Evolutionary conservation across 106 monocot genomes (phyloP).

Genomic region (Dioscorea zingiberensis): DNA sequence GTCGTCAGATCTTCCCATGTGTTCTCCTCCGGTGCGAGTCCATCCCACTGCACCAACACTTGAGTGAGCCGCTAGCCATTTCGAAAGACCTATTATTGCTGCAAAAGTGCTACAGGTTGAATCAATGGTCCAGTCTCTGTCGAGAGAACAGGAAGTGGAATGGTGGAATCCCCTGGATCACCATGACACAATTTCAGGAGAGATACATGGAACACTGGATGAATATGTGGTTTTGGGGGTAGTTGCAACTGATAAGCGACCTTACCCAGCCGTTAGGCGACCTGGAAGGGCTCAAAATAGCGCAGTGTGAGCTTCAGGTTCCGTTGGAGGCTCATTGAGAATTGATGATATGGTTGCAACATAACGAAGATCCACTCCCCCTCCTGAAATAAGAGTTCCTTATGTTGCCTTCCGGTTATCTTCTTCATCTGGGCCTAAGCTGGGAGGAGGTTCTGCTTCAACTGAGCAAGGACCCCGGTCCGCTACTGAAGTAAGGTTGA

Average conservation of each 20-base stretch:
- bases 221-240: not conserved
- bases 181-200: too few relatives aligned
- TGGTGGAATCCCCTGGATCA: too few relatives aligned
- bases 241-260: not conserved
- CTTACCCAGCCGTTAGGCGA: not conserved
- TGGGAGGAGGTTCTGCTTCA: not conserved
- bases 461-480: not conserved
- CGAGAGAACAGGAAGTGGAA: too few relatives aligned
- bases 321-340: not conserved
- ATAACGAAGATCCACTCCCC: not conserved
- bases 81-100: too few relatives aligned
- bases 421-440: not conserved
- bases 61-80: too few relatives aligned
- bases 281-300: not conserved
- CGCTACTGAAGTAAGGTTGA: not conserved
- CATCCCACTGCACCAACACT: too few relatives aligned
- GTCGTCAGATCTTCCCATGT: too few relatives aligned
- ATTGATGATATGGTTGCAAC: conserved; percentile 6
- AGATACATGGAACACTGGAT: conserved; percentile 12
- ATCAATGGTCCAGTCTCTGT: too few relatives aligned
- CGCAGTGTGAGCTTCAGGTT: not conserved
- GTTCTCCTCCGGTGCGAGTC: too few relatives aligned
- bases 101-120: too few relatives aligned
- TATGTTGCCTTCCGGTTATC: too few relatives aligned
- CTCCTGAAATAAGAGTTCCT: not conserved